Base-by-base conservation (phyloP, 768 basidiomycete genomes). In the Russula brevipes region DNA sequence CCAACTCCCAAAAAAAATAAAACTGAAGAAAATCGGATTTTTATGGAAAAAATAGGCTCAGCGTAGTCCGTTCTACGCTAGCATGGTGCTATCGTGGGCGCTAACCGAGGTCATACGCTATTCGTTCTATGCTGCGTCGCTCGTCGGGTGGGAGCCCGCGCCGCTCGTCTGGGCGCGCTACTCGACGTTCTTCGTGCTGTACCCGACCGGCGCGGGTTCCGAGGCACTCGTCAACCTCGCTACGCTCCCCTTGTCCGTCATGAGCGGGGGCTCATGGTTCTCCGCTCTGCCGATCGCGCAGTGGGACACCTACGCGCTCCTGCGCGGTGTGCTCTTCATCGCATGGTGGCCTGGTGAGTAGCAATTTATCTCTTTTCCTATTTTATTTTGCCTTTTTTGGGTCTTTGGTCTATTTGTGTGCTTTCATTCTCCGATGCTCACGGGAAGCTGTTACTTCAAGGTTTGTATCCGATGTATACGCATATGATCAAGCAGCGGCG, bases 71-170 rank as follows among this genome's bases (percentile, higher is more conserved):
- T 72, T 94, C 33, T 98, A 91, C 77, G 83, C 91, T 6, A 86
- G 88, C 54, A 96, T 98, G 93, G 82, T 98, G 58, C 75, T 96
- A 64, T 89, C 95, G 0, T 98, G 97, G 97, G 88, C 91, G 0
- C 64, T 86, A 55, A 91, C 94, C 16, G 97, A 99, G 75, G 84
- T 95, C 52, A 85, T 95, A 60, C 91, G 97, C 36, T 98, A 98
- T 76, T 72, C 84, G 9, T 96, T 88, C 79, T 99, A 98, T 73
- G 86, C 88, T 2, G 76, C 80, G 69, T 79, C 77, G 47, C 80
- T 96, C 5, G 65, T 90, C 46, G 83, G 83, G 5, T 67, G 72
- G 69, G 82, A 85, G 68, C 73, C 80, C 24, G 64, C 62, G 2
- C 38, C 73, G 16, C 81, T 91, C 47, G 76, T 85, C 31, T 89